Conservation (phyloP, 208 protist genomes). For the Ichthyophonus hoferi region DNA sequence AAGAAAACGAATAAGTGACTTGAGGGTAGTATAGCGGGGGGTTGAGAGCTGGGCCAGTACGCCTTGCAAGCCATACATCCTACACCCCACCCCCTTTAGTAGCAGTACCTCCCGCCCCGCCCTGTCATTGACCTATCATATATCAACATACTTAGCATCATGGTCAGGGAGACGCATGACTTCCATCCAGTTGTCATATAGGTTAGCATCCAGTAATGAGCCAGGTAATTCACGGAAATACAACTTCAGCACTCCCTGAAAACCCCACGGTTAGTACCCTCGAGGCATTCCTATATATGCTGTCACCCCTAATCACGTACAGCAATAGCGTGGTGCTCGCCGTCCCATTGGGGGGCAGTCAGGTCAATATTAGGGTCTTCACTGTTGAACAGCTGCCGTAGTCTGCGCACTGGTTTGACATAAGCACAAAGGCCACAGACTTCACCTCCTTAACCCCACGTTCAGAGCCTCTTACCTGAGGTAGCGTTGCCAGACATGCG, state of each 20-base stretch:
- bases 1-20: not conserved
- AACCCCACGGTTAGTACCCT: no score
- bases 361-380: constrained; percentile 18
- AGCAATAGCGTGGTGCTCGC: constrained; percentile 22
- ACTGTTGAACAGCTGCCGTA: not conserved
- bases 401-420: not conserved
- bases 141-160: constrained; percentile 13
- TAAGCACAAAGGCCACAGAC: not conserved
- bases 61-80: not conserved
- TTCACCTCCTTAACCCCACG: not conserved
- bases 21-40: not conserved
- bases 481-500: constrained; percentile 27
- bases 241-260: constrained; percentile 33
- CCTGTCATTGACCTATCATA: no score
- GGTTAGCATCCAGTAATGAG: not conserved
- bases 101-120: no score
- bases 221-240: constrained; percentile 42
- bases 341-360: constrained; percentile 1
- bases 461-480: not conserved
- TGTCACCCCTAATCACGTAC: no score
- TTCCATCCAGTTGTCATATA: constrained; percentile 37
- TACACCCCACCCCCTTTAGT: no score
- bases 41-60: not conserved
- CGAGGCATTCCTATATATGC: no score
- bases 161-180: not conserved